phyloP scores from a whole-genome alignment of 768 basidiomycete genomes.

The Tulasnella calospora region DNA sequence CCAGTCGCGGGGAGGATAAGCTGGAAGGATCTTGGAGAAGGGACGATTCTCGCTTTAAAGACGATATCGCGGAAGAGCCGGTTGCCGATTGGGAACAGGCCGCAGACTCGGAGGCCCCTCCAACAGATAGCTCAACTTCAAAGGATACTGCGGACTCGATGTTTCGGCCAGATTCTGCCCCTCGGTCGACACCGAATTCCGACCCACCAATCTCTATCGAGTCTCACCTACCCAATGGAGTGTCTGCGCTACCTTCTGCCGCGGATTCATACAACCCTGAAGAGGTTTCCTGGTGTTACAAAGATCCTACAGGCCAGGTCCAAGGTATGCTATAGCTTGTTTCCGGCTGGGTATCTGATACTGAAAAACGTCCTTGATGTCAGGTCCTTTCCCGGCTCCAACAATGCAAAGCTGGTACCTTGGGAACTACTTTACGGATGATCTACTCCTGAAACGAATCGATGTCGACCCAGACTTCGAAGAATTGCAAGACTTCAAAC shows the following conservation, averaged over 20 bases:
- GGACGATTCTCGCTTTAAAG: constrained; percentile 10
- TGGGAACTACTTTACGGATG: constrained; percentile 78
- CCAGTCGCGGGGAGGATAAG: constrained; percentile 15
- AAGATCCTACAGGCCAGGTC: constrained; percentile 84
- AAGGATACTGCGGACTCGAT: not conserved
- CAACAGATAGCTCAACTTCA: not conserved
- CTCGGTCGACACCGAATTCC: not conserved
- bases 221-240: not conserved
- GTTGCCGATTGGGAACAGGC: constrained; percentile 20
- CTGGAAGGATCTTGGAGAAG: constrained; percentile 23
- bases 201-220: not conserved
- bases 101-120: not conserved
- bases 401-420: constrained; percentile 94
- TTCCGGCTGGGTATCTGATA: not conserved
- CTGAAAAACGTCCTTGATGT: not conserved
- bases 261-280: constrained; percentile 13
- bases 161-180: not conserved
- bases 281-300: constrained; percentile 81
- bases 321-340: constrained; percentile 58
- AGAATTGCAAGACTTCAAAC: constrained; percentile 36
- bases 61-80: constrained; percentile 24
- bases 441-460: constrained; percentile 65
- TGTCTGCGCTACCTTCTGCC: not conserved
- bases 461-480: constrained; percentile 35
- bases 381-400: constrained; percentile 84